phyloP scores from a whole-genome alignment of 1,284 basidiomycete species.

The Pseudozyma hubeiensis region DNA sequence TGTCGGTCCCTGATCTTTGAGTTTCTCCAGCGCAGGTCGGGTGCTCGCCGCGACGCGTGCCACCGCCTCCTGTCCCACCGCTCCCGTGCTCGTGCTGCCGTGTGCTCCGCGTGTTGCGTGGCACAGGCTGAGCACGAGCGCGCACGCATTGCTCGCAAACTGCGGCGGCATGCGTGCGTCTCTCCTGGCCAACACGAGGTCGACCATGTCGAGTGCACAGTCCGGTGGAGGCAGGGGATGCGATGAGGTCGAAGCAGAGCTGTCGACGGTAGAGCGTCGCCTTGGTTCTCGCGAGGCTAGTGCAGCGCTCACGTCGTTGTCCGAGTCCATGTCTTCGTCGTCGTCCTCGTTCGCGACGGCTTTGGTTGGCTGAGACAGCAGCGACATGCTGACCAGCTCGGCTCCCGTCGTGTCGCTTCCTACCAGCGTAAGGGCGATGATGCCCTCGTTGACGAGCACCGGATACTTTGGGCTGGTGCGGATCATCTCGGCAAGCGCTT shows the following conservation, averaged over 20 bases:
- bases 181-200: conserved; percentile 50
- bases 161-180: conserved; percentile 63
- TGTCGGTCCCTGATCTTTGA: conserved; percentile 40
- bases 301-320: conserved; percentile 10
- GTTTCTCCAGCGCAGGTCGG: conserved; percentile 22
- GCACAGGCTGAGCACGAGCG: conserved; percentile 38
- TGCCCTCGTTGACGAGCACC: conserved; percentile 86
- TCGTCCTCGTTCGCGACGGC: conserved; percentile 16
- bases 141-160: conserved; percentile 57
- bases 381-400: conserved; percentile 69
- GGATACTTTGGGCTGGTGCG: conserved; percentile 82
- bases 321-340: conserved; percentile 23
- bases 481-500: conserved; percentile 78
- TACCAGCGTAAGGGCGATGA: conserved; percentile 84
- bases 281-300: conserved; percentile 14
- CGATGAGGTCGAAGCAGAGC: conserved; percentile 35
- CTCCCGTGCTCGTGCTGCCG: conserved; percentile 10
- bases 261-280: conserved; percentile 42
- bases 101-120: conserved; percentile 13
- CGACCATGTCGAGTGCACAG: conserved; percentile 57
- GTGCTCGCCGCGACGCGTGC: conserved; percentile 20
- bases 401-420: conserved; percentile 77
- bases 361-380: conserved; percentile 35
- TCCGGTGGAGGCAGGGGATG: conserved; percentile 43
- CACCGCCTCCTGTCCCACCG: conserved; percentile 33